Conservation (phyloP, 129 eudicot genomes). For the Lactuca sativa region DNA sequence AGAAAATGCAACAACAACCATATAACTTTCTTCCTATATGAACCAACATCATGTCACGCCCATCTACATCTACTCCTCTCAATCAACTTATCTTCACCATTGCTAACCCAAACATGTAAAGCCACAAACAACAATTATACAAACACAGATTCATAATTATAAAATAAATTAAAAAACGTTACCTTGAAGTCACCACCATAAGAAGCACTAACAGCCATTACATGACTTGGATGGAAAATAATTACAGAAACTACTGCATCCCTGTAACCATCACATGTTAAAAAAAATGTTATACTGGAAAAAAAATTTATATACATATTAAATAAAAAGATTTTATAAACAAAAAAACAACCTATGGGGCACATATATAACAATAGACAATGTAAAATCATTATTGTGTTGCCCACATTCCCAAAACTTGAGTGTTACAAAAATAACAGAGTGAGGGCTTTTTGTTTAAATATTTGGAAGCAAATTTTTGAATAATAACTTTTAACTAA, state of each 20-base stretch:
- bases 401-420: too few species aligned
- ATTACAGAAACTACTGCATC: constrained; percentile 67
- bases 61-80: constrained; percentile 71
- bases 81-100: constrained; percentile 37
- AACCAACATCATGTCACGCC: constrained; percentile 94
- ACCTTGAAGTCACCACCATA: too few species aligned
- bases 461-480: too few species aligned
- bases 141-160: too few species aligned
- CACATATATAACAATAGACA: constrained; percentile 84
- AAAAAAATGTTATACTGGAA: constrained; percentile 6
- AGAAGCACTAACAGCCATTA: constrained; percentile 84
- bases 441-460: too few species aligned
- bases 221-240: constrained; percentile 74
- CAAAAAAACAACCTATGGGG: constrained; percentile 67
- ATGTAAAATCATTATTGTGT: constrained; percentile 55
- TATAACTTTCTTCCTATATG: constrained; percentile 87
- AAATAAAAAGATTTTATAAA: too few species aligned
- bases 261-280: constrained; percentile 43
- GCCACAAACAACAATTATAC: too few species aligned
- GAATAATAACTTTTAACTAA: too few species aligned
- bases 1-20: constrained; percentile 90
- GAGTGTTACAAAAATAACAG: too few species aligned
- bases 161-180: too few species aligned
- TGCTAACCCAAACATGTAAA: too few species aligned
- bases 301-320: too few species aligned